Conservation (phyloP, 345 rosid species). For the Microthlaspi erraticum region DNA sequence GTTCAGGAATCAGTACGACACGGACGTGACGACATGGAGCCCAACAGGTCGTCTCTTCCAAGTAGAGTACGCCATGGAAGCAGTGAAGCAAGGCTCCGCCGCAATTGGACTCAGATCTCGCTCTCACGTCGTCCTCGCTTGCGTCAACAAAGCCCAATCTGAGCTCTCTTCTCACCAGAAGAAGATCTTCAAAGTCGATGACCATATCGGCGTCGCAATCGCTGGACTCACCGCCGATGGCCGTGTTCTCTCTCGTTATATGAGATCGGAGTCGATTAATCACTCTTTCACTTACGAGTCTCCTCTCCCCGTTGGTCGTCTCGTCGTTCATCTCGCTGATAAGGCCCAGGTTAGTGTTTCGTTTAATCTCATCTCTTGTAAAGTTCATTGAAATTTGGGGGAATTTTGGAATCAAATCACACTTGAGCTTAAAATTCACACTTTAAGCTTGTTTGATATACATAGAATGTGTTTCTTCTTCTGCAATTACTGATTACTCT, state of each 20-base stretch:
- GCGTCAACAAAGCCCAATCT: constrained; percentile 90
- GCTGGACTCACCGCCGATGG: constrained; percentile 99
- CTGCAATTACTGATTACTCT: background rate
- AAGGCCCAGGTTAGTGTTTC: constrained; percentile 85
- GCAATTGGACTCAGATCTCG: constrained; percentile 99
- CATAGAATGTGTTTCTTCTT: background rate
- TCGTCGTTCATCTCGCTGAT: constrained; percentile 95
- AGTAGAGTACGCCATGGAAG: constrained; percentile 99
- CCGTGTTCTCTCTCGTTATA: constrained; percentile 91
- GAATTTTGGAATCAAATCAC: background rate
- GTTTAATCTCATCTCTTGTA: background rate
- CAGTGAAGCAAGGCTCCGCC: constrained; percentile 99
- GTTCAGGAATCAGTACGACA: constrained; percentile 99
- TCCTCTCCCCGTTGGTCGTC: constrained; percentile 96
- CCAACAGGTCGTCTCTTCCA: constrained; percentile 95
- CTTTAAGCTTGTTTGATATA: constrained; percentile 7
- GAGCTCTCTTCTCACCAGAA: constrained; percentile 97
- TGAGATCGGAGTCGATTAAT: constrained; percentile 95
- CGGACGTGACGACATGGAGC: constrained; percentile 99
- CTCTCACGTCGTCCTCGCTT: constrained; percentile 87
- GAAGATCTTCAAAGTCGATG: constrained; percentile 98
- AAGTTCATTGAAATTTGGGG: constrained; percentile 9
- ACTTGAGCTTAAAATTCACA: background rate
- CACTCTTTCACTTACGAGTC: constrained; percentile 87
- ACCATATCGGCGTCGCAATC: constrained; percentile 96